These are phyloP conservation scores for Claviceps spartinae DNA, from an alignment of 2,329 filamentous ascomycete genomes.

Conservation along the genomic window DNA sequence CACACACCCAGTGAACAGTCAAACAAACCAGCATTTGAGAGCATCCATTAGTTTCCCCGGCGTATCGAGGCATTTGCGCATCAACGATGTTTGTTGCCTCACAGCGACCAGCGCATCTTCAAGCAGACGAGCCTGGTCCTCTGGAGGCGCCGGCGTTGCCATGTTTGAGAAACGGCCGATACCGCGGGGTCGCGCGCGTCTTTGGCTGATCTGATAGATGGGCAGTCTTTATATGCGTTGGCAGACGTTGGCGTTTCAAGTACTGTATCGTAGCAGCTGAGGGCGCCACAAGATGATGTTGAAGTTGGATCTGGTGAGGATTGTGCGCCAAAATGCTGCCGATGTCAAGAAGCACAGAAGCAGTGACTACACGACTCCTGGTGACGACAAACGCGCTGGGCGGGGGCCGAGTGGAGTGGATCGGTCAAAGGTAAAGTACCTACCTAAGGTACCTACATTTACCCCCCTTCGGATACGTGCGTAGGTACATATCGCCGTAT, in stretches of 20 bases:
- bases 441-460: too few species aligned
- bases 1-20: neutral
- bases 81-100: constrained; percentile 89
- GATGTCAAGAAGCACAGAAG: neutral
- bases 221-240: constrained; percentile 13
- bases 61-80: constrained; percentile 95
- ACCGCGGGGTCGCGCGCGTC: constrained; percentile 19
- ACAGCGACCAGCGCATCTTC: constrained; percentile 95
- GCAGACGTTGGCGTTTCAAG: constrained; percentile 5
- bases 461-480: too few species aligned
- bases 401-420: too few species aligned
- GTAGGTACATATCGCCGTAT: too few species aligned
- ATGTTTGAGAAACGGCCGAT: constrained; percentile 17
- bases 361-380: neutral
- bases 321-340: neutral
- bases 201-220: constrained; percentile 5
- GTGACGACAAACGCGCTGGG: constrained; percentile 2
- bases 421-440: too few species aligned
- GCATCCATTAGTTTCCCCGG: constrained; percentile 99
- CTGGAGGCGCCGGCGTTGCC: constrained; percentile 48
- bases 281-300: neutral
- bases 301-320: neutral
- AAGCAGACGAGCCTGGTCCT: constrained; percentile 81
- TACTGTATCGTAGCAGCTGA: neutral
- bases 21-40: constrained; percentile 89